Evolutionary conservation across 1,139 yeast species (phyloP).

Genomic region (Yamadazyma atmosphaerica): DNA sequence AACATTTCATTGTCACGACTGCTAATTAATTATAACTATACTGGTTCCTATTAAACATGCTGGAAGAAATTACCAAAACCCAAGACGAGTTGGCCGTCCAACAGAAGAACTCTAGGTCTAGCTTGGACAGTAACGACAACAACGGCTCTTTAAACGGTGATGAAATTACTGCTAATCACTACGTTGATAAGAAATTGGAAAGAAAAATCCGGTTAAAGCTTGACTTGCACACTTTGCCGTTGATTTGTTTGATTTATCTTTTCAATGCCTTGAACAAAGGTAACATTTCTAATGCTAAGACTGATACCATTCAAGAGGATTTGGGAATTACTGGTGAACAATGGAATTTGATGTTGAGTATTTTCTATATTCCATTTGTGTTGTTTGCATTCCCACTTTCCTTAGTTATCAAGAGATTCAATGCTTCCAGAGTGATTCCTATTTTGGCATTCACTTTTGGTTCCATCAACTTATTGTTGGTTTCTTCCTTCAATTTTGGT

Average conservation of each 20-base stretch:
- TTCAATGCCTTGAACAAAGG: slow-evolving; percentile 31
- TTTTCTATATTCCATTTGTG: slow-evolving; percentile 32
- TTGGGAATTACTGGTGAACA: slow-evolving; percentile 26
- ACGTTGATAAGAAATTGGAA: slow-evolving; percentile 20
- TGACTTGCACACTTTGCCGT: slow-evolving; percentile 32
- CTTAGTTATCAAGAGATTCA: slow-evolving; percentile 27
- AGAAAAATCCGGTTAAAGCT: slow-evolving; percentile 30
- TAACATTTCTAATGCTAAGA: slow-evolving; percentile 29
- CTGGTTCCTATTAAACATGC: no score
- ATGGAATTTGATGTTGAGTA: slow-evolving; percentile 30
- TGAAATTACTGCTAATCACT: slow-evolving; percentile 10
- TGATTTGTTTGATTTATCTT: slow-evolving; percentile 27
- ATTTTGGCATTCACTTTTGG: slow-evolving; percentile 32
- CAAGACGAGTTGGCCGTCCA: slow-evolving; percentile 11
- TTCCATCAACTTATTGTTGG: slow-evolving; percentile 24
- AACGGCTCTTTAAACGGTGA: slow-evolving; percentile 19
- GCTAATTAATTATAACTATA: no score
- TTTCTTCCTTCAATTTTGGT: slow-evolving; percentile 24
- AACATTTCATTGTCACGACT: no score
- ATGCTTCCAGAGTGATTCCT: slow-evolving; percentile 29
- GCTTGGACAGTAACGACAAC: slow-evolving; percentile 15
- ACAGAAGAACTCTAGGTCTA: slow-evolving; percentile 14
- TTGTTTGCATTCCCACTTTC: slow-evolving; percentile 36
- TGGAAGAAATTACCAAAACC: neutral
- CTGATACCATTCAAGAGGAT: slow-evolving; percentile 27